Percentiles rank a stretch among this genome's conserved stretches.
phyloP scores from a whole-genome alignment of 306 rosid species.

The Quercus rubra region DNA sequence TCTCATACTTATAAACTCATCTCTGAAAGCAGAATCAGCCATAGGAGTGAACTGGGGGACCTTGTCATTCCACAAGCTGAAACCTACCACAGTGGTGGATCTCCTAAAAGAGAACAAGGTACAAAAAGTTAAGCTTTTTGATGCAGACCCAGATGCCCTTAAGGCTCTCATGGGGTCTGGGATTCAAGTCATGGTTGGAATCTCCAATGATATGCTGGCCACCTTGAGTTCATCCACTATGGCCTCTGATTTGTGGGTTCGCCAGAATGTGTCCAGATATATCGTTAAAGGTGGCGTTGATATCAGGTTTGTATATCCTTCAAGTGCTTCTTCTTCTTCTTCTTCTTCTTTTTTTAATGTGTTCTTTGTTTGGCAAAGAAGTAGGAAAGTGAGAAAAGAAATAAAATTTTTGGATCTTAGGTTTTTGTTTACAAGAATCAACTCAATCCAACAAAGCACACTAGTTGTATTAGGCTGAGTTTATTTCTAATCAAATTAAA shows the following conservation, averaged over 20 bases:
- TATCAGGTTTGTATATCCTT: constrained; percentile 56
- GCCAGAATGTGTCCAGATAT: constrained; percentile 66
- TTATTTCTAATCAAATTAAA: not conserved
- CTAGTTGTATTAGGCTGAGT: not conserved
- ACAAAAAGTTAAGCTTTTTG: constrained; percentile 79
- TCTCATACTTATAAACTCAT: constrained; percentile 25
- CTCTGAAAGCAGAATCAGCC: constrained; percentile 54
- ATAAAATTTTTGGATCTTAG: not conserved
- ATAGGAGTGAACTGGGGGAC: constrained; percentile 94
- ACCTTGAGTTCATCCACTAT: constrained; percentile 55
- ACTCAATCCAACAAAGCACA: not conserved
- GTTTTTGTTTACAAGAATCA: not conserved
- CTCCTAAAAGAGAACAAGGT: constrained; percentile 66
- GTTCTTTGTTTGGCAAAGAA: not conserved
- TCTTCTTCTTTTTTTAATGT: not conserved
- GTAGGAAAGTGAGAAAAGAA: not conserved
- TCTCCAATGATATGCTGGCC: constrained; percentile 81
- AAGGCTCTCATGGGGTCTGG: constrained; percentile 63
- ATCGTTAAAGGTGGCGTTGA: constrained; percentile 70
- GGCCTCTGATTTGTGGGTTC: constrained; percentile 79
- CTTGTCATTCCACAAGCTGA: constrained; percentile 61
- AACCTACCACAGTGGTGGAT: constrained; percentile 74
- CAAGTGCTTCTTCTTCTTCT: not conserved
- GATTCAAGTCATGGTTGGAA: constrained; percentile 83
- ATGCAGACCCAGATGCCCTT: constrained; percentile 61